These are phyloP conservation scores for Paramecium caudatum DNA, from an alignment of 73 alveolate species.

Conservation along the genomic window DNA sequence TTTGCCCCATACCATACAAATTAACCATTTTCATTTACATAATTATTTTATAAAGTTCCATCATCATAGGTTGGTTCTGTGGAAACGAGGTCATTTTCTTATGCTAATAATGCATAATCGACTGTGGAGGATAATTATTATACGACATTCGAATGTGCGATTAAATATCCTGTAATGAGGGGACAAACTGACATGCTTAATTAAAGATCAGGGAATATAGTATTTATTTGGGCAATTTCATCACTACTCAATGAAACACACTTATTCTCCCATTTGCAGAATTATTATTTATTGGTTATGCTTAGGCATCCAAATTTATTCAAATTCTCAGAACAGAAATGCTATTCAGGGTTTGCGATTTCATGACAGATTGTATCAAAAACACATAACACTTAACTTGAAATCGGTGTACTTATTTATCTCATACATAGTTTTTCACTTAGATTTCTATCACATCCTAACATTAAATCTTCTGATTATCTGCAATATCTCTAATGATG, in stretches of 20 bases:
- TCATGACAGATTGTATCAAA: neutral
- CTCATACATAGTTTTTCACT: conserved; percentile 6
- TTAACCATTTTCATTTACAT: conserved; percentile 24
- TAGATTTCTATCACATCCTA: conserved; percentile 24
- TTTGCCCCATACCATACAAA: conserved; percentile 19
- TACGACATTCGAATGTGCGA: neutral
- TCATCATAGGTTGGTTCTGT: neutral
- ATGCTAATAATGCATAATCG: conserved; percentile 1
- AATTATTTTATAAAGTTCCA: conserved; percentile 1
- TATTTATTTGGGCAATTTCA: neutral
- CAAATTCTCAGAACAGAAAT: neutral
- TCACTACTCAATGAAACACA: neutral
- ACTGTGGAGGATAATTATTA: neutral
- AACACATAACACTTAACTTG: neutral
- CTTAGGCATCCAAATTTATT: conserved; percentile 9
- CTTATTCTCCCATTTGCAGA: conserved; percentile 39
- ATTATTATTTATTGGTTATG: neutral
- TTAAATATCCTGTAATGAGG: neutral
- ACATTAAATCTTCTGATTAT: neutral
- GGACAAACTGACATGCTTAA: conserved; percentile 66
- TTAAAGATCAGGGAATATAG: neutral
- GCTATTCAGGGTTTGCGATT: neutral
- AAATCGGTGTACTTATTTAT: neutral
- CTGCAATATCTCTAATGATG: conserved; percentile 36
- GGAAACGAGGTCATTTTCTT: neutral